phyloP scores from a whole-genome alignment of 129 eudicot species.

The Ambrosia trifida region DNA sequence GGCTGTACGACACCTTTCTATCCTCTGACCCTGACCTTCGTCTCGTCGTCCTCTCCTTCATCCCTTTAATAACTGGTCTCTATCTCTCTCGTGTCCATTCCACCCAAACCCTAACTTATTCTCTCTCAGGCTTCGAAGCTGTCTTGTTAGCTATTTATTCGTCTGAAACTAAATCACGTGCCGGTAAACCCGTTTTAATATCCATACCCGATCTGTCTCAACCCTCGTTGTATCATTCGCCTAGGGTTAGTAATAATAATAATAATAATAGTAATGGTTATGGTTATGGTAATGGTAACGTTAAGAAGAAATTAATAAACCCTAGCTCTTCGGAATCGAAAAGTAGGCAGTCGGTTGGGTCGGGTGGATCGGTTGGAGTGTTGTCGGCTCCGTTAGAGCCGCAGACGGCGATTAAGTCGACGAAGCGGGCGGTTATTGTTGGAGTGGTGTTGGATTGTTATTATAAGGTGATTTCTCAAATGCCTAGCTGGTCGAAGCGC shows the following conservation, averaged over 20 bases:
- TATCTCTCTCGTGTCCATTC: slow-evolving; percentile 70
- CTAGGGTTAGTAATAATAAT: slow-evolving; percentile 34
- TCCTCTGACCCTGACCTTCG: slow-evolving; percentile 85
- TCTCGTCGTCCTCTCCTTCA: slow-evolving; percentile 71
- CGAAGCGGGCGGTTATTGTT: slow-evolving; percentile 75
- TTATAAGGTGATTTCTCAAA: slow-evolving; percentile 79
- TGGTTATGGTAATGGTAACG: slow-evolving; percentile 10
- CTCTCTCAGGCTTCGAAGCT: slow-evolving; percentile 86
- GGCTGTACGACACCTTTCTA: slow-evolving; percentile 89
- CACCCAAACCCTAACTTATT: slow-evolving; percentile 26
- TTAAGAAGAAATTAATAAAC: slow-evolving; percentile 36
- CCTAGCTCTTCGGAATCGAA: slow-evolving; percentile 28
- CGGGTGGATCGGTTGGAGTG: slow-evolving; percentile 39
- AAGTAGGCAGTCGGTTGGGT: slow-evolving; percentile 33
- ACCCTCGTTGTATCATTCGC: slow-evolving; percentile 80
- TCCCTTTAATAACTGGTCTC: slow-evolving; percentile 59
- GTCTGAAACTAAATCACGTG: slow-evolving; percentile 68
- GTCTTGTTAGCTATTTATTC: slow-evolving; percentile 67
- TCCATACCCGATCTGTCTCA: slow-evolving; percentile 77
- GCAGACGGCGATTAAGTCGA: slow-evolving; percentile 72
- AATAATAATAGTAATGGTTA: too few species aligned
- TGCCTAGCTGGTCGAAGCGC: slow-evolving; percentile 88
- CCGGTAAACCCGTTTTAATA: slow-evolving; percentile 61
- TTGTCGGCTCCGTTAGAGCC: slow-evolving; percentile 76
- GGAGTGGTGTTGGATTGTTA: slow-evolving; percentile 83